Base-by-base conservation (phyloP, 257 asterid genomes). In the Parsonsia alboflavescens region DNA sequence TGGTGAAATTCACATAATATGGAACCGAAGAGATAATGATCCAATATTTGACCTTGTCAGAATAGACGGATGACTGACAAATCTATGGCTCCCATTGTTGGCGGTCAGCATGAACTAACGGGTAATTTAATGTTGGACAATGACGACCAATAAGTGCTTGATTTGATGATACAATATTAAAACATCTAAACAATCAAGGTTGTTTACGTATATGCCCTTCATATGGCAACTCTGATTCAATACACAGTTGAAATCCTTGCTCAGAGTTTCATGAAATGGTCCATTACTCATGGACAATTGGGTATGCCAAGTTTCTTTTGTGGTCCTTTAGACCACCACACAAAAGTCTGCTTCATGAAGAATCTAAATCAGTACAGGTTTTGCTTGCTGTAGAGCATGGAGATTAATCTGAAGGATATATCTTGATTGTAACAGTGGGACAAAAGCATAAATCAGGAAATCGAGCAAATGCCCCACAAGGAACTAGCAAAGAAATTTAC, bases 41-140 rank as follows among this genome's bases (percentile, higher is more conserved):
- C 69, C 68, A 68, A 61, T 10, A 44, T 48, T 67, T 66, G 53
- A 67, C 66, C 73, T 57, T 49, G 22, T 7, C 22, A 33, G 72
- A 50, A 64, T 50, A 65, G 66, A 74, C 72, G 65, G 26, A 63
- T 7, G 1, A 33, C 54, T 50, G 49, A 50, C 77, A 11, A n/a
- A 33, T 28, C 24, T 52, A 17, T 17, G 42, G 77, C 30, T 46
- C 64, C 65, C 71, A 49, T 21, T 19, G n/a, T 52, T 49, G 15
- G 54, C 45, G 13, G 21, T 45, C 52, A 28, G 68, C 50, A 15
- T n/a, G 39, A 45, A 59, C 58, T 48, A 58, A 61, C 22, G 58
- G 28, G 11, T 5, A 57, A 48, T 67, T 74, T 10, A 68, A 67
- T 67, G 49, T 33, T 42, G 7, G 46, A 39, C 12, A 30, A 49